Percentiles rank a stretch among this genome's conserved stretches.
These are phyloP conservation scores for Knoxdaviesia proteae DNA, from an alignment of 2,329 filamentous ascomycete genomes.

Conservation along the genomic window DNA sequence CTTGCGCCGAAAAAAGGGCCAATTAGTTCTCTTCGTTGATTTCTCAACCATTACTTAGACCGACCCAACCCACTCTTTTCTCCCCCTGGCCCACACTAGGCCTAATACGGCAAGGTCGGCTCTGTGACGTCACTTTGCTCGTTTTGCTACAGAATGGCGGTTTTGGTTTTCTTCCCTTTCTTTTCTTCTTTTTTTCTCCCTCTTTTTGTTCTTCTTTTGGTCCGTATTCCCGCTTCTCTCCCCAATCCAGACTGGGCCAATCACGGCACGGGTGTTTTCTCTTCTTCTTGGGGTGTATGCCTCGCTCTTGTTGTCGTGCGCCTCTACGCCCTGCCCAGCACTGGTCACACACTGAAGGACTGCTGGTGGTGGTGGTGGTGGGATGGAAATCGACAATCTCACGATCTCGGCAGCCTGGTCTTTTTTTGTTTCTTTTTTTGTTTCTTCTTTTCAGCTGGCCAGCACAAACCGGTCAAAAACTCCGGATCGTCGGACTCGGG, in stretches of 20 bases:
- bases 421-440: constrained; percentile 3
- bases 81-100: too few relatives aligned
- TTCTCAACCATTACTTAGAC: too few relatives aligned
- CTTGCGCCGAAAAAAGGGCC: too few relatives aligned
- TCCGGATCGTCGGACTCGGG: too few relatives aligned
- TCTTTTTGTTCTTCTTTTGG: not conserved
- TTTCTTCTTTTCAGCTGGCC: not conserved
- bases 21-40: too few relatives aligned
- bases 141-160: not conserved
- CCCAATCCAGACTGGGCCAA: not conserved
- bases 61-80: too few relatives aligned
- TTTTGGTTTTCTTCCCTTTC: not conserved
- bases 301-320: constrained; percentile 6
- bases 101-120: too few relatives aligned
- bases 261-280: too few relatives aligned
- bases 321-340: constrained; percentile 8
- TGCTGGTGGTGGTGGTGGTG: too few relatives aligned
- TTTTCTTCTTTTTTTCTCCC: not conserved
- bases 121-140: too few relatives aligned
- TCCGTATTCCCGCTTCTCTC: not conserved
- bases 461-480: not conserved
- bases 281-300: too few relatives aligned
- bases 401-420: not conserved
- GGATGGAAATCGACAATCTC: too few relatives aligned
- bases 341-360: constrained; percentile 8